Conservation (phyloP, 1,139 yeast species). For the Diutina siamensis region DNA sequence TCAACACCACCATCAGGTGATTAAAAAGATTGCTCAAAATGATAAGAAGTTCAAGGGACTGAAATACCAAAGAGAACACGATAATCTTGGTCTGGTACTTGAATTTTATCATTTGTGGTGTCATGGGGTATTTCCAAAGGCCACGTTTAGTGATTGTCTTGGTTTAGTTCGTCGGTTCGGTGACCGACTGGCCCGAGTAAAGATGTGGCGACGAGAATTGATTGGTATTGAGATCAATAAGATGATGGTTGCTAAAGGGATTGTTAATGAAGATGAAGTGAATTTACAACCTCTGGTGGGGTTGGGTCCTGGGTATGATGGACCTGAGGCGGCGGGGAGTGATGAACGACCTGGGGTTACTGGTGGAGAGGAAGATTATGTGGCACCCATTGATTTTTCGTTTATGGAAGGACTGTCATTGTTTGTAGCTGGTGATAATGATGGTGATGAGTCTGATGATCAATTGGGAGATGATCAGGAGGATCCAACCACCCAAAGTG, state of each 20-base stretch:
- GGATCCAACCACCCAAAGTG: no score
- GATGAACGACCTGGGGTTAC: not conserved
- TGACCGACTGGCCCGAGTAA: constrained; percentile 20
- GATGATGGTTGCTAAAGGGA: constrained; percentile 22
- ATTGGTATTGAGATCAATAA: constrained; percentile 25
- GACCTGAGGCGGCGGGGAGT: not conserved
- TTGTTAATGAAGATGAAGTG: constrained; percentile 13
- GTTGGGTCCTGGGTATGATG: not conserved
- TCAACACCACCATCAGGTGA: constrained; percentile 26
- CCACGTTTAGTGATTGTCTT: constrained; percentile 56
- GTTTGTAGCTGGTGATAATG: not conserved
- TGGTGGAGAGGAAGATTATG: not conserved
- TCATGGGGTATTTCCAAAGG: constrained; percentile 68
- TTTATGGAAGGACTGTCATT: constrained; percentile 2
- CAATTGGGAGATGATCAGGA: no score
- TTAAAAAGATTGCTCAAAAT: constrained; percentile 17
- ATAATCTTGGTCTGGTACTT: constrained; percentile 34
- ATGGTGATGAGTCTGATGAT: no score
- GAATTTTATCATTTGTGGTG: constrained; percentile 80
- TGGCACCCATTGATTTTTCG: not conserved
- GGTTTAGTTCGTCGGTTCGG: constrained; percentile 20
- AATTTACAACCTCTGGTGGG: not conserved
- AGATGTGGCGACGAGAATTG: constrained; percentile 25
- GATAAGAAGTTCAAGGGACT: constrained; percentile 18
- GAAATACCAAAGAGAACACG: constrained; percentile 28